Base-by-base conservation (phyloP, 768 basidiomycete genomes). In the Strobilomyces echinocephalus region DNA sequence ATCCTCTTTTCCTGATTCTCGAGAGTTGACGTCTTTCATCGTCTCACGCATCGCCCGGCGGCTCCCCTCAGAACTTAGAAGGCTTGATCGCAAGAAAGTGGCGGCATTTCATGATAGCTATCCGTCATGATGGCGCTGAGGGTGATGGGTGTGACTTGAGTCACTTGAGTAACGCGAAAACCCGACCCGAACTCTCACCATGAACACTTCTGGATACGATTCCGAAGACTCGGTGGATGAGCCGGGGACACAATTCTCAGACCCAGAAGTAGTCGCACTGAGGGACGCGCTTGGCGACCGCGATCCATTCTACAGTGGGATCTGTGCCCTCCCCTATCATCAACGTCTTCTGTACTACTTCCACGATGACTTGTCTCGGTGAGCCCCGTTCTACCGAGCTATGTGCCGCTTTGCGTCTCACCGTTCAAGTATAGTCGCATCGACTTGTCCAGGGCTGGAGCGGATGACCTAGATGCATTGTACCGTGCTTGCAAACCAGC, bases 401-500 rank as follows among this genome's bases (percentile, higher is more conserved):
- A 2, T 12, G 33, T 20, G 2, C 12, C n/a, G 4, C 31, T 20
- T 46, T 10, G 47, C 4, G 11, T 34, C 5, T 4, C 4, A 30
- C 30, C 6, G 30, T n/a, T n/a, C 30, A 30, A 8, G 30, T 30
- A 6, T 41, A 50, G 53, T 15, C 49, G 40, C n/a, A 4, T 57
- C 34, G 21, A 54, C 16, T 33, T 55, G 5, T 34, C 35, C 5
- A 39, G 38, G 3, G 12, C 38, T 8, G 26, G 38, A 31, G n/a
- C 20, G 0, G 34, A 46, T 11, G 53, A 46, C 8, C 43, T 53
- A 10, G 24, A 43, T 5, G 26, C 24, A 3, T 21, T 46, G 41
- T 48, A 54, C 31, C 41, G 14, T 21, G 36, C 30, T 18, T 57
- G 53, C n/a, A 44, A 55, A 30, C 30, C 30, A 30, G 30, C 30